phyloP scores from a whole-genome alignment of 306 rosid genomes.

The Chamaecrista fasciculata region DNA sequence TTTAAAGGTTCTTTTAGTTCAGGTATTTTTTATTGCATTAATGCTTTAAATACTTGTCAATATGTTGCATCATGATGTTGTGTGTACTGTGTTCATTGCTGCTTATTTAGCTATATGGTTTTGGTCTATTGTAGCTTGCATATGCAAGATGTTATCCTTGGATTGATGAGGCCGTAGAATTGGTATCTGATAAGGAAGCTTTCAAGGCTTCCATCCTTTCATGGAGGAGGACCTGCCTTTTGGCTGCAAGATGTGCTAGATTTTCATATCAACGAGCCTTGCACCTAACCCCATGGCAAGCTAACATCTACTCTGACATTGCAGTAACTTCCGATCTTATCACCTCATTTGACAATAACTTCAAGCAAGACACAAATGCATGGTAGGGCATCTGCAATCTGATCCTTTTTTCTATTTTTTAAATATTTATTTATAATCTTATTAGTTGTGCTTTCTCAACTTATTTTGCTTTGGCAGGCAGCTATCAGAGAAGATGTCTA shows the following conservation, averaged over 20 bases:
- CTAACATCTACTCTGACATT: constrained; percentile 76
- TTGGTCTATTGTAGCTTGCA: constrained; percentile 55
- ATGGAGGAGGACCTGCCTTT: constrained; percentile 65
- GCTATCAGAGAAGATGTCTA: constrained; percentile 73
- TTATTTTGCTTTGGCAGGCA: constrained; percentile 53
- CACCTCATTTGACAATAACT: constrained; percentile 35
- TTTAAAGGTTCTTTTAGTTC: background rate
- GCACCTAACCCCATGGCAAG: constrained; percentile 90
- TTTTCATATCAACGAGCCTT: constrained; percentile 83
- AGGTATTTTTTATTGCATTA: constrained; percentile 14
- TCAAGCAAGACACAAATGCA: constrained; percentile 37
- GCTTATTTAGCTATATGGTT: constrained; percentile 22
- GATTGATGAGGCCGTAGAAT: constrained; percentile 58
- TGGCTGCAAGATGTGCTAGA: constrained; percentile 65
- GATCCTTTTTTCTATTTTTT: background rate
- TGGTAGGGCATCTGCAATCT: constrained; percentile 52
- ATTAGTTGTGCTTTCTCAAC: constrained; percentile 26
- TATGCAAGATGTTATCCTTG: constrained; percentile 90
- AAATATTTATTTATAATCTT: constrained; percentile 13
- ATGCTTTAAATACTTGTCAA: constrained; percentile 1
- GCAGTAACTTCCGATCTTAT: constrained; percentile 67
- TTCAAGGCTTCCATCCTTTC: constrained; percentile 65
- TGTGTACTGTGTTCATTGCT: constrained; percentile 17
- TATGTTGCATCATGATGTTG: constrained; percentile 11
- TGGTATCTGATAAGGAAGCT: constrained; percentile 57